Conservation (phyloP, 257 asterid species). For the Ocimum tenuiflorum region DNA sequence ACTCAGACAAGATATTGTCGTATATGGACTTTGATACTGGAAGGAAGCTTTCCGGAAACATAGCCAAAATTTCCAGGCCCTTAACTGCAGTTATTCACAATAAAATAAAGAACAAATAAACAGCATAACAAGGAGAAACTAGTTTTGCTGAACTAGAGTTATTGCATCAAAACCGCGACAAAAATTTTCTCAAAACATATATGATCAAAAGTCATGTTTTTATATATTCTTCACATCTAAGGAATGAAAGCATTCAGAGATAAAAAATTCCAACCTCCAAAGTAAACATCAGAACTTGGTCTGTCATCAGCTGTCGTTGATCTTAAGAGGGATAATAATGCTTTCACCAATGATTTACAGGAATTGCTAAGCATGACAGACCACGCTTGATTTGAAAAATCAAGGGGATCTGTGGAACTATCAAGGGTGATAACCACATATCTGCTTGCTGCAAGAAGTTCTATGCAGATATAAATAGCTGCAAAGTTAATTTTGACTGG, state of each 20-base stretch:
- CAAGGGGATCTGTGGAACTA: conserved; percentile 20
- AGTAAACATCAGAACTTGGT: conserved; percentile 35
- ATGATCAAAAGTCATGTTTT: too few species aligned
- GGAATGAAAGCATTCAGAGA: background rate
- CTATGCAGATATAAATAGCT: conserved; percentile 56
- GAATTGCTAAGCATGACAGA: conserved; percentile 42
- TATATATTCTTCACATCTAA: conserved; percentile 4
- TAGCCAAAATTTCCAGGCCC: conserved; percentile 77
- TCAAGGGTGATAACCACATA: conserved; percentile 39
- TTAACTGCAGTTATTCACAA: conserved; percentile 48
- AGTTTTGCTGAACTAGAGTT: conserved; percentile 11
- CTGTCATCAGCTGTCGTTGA: conserved; percentile 35
- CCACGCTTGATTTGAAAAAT: conserved; percentile 36
- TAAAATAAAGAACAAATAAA: background rate
- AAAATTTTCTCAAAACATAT: conserved; percentile 3
- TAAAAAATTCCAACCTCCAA: conserved; percentile 50
- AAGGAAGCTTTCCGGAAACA: conserved; percentile 64
- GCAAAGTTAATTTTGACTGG: conserved; percentile 43
- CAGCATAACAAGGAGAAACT: background rate
- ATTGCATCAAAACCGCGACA: background rate
- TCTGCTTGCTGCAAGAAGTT: conserved; percentile 76
- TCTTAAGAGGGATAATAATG: conserved; percentile 41
- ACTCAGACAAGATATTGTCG: conserved; percentile 56
- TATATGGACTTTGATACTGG: conserved; percentile 42
- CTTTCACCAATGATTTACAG: conserved; percentile 39